Percentiles rank a stretch among this genome's conserved stretches.
These are phyloP conservation scores for Citrus cavaleriei DNA, from an alignment of 345 rosid species.

Conservation along the genomic window DNA sequence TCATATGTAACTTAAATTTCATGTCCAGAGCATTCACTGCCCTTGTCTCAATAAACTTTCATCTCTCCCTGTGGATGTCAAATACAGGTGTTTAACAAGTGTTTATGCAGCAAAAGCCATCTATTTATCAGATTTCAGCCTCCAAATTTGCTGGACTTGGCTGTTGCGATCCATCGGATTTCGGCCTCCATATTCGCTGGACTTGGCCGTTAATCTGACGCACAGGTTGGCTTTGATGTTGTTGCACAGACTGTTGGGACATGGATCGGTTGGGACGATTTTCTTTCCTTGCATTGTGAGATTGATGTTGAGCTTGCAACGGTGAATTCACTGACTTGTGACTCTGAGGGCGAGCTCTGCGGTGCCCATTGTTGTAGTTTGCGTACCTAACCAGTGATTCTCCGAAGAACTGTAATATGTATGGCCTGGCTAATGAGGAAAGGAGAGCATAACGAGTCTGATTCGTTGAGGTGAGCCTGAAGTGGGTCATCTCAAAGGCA, in stretches of 20 bases:
- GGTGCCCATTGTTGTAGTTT: conserved; percentile 12
- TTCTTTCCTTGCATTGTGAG: conserved; percentile 13
- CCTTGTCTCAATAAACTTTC: background rate
- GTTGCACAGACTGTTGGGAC: conserved; percentile 17
- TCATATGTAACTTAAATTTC: background rate
- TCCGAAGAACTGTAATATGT: conserved; percentile 15
- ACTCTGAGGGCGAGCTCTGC: conserved; percentile 9
- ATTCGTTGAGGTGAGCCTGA: conserved; percentile 27
- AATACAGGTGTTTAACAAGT: background rate
- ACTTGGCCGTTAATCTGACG: conserved; percentile 11
- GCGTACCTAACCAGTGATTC: conserved; percentile 22
- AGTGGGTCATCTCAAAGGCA: conserved; percentile 45
- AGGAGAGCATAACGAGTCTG: conserved; percentile 30
- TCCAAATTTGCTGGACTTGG: conserved; percentile 39
- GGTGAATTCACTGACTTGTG: conserved; percentile 11
- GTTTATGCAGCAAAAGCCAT: background rate
- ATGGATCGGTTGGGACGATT: conserved; percentile 5
- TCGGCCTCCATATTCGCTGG: conserved; percentile 49
- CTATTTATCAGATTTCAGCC: conserved; percentile 33
- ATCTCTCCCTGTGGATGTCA: background rate
- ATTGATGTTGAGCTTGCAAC: conserved; percentile 18
- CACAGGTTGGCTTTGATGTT: background rate
- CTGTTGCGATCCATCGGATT: conserved; percentile 8
- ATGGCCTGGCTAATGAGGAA: conserved; percentile 36
- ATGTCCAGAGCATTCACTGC: background rate